Percentiles rank a stretch among this genome's conserved stretches.
Evolutionary conservation across 2,329 filamentous ascomycete genomes (phyloP).

Genomic region (Fusarium acutatum): DNA sequence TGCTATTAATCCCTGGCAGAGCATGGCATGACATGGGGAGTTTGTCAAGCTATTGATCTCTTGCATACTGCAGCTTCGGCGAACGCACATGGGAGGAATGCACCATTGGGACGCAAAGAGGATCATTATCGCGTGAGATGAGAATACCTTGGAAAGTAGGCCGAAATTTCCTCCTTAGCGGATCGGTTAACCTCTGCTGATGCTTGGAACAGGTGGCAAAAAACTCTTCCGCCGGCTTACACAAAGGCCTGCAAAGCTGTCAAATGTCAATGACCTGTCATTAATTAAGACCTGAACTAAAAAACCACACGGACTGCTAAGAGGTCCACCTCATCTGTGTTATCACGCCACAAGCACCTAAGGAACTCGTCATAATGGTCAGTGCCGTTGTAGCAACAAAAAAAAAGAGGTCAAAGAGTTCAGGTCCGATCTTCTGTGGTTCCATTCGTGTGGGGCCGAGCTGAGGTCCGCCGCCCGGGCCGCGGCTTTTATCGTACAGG

Average conservation of each 20-base stretch:
- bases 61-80: neutral
- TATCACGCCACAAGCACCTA: neutral
- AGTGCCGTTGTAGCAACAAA: neutral
- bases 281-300: neutral
- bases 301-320: neutral
- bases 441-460: neutral
- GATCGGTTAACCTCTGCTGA: neutral
- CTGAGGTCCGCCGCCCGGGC: neutral
- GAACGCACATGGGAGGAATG: neutral
- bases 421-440: neutral
- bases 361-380: neutral
- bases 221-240: neutral
- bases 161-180: neutral
- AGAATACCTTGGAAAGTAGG: neutral
- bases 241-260: neutral
- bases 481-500: neutral
- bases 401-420: neutral
- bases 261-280: conserved; percentile 1
- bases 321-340: neutral
- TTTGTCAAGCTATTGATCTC: neutral
- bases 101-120: neutral
- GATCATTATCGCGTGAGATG: neutral
- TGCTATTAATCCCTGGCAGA: neutral
- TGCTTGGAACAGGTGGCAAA: neutral
- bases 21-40: neutral